A percentile compares a stretch with the other conserved stretches of the same genome.
Conservation (phyloP, 257 asterid species). For the Capsicum rhomboideum region DNA sequence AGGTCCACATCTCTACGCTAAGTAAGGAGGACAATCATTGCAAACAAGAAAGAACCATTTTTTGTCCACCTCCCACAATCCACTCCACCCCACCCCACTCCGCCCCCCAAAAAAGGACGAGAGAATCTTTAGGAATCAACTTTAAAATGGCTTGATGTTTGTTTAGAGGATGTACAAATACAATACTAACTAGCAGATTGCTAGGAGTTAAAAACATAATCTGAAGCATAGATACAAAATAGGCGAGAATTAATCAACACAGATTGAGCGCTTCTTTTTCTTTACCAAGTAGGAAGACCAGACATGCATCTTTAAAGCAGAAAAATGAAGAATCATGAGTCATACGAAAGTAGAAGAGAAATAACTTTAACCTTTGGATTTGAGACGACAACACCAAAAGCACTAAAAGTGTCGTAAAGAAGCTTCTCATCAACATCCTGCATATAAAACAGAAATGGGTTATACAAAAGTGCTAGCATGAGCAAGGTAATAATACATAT, state of each 20-base stretch:
- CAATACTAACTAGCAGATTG: neutral
- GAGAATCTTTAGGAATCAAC: neutral
- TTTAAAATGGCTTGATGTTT: neutral
- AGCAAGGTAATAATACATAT: neutral
- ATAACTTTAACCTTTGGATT: slow-evolving; percentile 70
- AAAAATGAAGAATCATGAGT: neutral
- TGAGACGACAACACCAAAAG: slow-evolving; percentile 91
- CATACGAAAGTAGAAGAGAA: neutral
- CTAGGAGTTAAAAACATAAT: neutral
- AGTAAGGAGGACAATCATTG: neutral
- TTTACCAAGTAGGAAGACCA: neutral
- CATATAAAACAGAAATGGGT: slow-evolving; percentile 12
- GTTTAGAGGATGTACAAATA: neutral
- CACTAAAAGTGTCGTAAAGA: slow-evolving; percentile 88
- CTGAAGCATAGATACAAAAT: neutral
- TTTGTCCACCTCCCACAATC: neutral
- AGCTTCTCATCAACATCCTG: slow-evolving; percentile 99
- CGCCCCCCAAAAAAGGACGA: neutral
- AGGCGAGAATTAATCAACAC: neutral
- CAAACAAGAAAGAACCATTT: neutral
- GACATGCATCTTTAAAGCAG: neutral
- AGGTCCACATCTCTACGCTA: neutral
- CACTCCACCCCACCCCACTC: neutral
- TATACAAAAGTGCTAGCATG: neutral
- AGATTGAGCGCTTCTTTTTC: neutral